A percentile compares a stretch with the other conserved stretches of the same genome.
phyloP scores from a whole-genome alignment of 345 rosid species.

The Eucalyptus pauciflora region DNA sequence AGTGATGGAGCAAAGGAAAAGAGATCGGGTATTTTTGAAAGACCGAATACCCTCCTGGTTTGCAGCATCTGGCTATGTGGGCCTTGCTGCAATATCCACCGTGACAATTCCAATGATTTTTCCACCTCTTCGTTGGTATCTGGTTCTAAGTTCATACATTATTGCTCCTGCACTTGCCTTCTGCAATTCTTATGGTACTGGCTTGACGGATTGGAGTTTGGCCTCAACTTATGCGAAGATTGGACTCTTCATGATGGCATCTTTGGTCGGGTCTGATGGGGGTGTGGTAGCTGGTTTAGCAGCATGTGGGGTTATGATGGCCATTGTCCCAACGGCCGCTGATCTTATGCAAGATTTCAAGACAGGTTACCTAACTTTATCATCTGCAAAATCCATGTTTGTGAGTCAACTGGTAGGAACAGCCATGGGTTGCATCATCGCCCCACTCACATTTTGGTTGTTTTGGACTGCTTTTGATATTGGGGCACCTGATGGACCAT shows the following conservation, averaged over 20 bases:
- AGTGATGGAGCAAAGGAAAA: constrained; percentile 41
- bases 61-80: constrained; percentile 77
- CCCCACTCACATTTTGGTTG: constrained; percentile 83
- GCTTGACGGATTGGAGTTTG: constrained; percentile 82
- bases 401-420: constrained; percentile 79
- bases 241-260: constrained; percentile 80
- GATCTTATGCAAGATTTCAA: constrained; percentile 98
- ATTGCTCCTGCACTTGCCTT: constrained; percentile 92
- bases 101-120: constrained; percentile 62
- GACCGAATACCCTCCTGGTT: constrained; percentile 70
- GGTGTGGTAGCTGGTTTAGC: constrained; percentile 89
- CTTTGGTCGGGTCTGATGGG: constrained; percentile 66
- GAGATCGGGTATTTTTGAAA: constrained; percentile 62
- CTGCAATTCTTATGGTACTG: constrained; percentile 84
- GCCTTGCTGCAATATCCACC: constrained; percentile 83
- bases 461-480: constrained; percentile 84
- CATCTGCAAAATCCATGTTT: constrained; percentile 92
- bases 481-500: constrained; percentile 78
- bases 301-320: constrained; percentile 86
- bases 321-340: constrained; percentile 88
- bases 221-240: constrained; percentile 86
- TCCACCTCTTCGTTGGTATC: constrained; percentile 83
- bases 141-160: constrained; percentile 67
- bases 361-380: constrained; percentile 75
- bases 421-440: constrained; percentile 87